phyloP scores from a whole-genome alignment of 306 rosid species.

The Begonia masoniana region DNA sequence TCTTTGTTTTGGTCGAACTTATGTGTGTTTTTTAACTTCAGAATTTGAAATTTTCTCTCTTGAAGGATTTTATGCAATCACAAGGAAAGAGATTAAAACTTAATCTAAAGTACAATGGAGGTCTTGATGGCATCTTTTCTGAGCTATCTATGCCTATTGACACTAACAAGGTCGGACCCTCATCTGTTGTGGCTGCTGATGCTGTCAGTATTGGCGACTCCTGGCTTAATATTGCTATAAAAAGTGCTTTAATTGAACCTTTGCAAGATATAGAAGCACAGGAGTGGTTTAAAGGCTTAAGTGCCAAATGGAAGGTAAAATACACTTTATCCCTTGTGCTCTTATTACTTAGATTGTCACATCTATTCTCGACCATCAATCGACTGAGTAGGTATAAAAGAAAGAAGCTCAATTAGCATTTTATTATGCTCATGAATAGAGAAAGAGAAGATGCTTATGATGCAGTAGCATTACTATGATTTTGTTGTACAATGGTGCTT shows the following conservation, averaged over 20 bases:
- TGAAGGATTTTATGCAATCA: constrained; percentile 68
- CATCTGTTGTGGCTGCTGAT: constrained; percentile 71
- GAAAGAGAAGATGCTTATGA: no score
- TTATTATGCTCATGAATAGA: no score
- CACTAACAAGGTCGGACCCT: constrained; percentile 33
- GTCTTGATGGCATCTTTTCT: constrained; percentile 61
- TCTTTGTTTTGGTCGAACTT: neutral
- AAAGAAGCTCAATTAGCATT: no score
- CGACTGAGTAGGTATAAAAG: no score
- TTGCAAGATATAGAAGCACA: constrained; percentile 59
- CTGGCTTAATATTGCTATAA: constrained; percentile 66
- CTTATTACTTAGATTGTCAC: no score
- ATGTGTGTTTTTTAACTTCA: constrained; percentile 4
- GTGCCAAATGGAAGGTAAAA: constrained; percentile 85
- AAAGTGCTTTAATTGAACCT: constrained; percentile 58
- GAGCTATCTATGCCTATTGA: constrained; percentile 36
- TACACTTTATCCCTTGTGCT: constrained; percentile 8
- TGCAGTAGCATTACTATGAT: no score
- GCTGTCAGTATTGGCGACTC: constrained; percentile 75
- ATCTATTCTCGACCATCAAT: no score
- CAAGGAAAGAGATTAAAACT: constrained; percentile 71
- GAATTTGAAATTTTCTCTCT: constrained; percentile 7
- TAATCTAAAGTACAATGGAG: constrained; percentile 40
- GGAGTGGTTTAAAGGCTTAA: constrained; percentile 75
- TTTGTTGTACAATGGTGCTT: no score